These are phyloP conservation scores for Aureobasidium sp. DNA, from an alignment of 2,329 filamentous ascomycete genomes.

Conservation along the genomic window DNA sequence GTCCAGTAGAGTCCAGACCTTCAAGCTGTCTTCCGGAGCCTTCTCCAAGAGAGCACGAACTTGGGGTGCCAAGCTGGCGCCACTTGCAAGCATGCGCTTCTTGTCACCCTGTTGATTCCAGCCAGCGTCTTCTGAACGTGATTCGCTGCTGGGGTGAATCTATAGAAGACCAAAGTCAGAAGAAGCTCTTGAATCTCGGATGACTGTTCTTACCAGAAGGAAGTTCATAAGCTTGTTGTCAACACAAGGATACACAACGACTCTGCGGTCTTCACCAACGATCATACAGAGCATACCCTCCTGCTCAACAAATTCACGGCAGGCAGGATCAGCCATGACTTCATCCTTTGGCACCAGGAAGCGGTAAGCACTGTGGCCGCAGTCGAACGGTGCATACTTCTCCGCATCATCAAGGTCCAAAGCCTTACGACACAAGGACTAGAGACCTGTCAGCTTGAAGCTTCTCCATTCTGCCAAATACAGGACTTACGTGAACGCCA, in stretches of 20 bases:
- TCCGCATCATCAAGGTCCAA: conserved; percentile 20
- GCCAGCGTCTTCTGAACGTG: conserved; percentile 17
- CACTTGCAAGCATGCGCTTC: conserved; percentile 31
- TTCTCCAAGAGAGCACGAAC: conserved; percentile 30
- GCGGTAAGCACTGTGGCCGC: conserved; percentile 49
- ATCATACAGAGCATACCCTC: conserved; percentile 36
- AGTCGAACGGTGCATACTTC: conserved; percentile 18
- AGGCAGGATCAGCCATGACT: conserved; percentile 17
- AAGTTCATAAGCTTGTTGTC: conserved; percentile 41
- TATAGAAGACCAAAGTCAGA: neutral
- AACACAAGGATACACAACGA: conserved; percentile 40
- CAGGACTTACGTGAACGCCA: conserved; percentile 20
- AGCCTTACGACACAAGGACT: conserved; percentile 18
- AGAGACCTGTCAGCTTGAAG: neutral
- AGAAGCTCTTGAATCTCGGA: neutral
- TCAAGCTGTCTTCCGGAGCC: conserved; percentile 31
- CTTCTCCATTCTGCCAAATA: neutral
- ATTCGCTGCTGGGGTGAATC: conserved; percentile 31
- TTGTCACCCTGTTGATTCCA: conserved; percentile 32
- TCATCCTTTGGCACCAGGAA: conserved; percentile 43
- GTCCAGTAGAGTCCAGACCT: conserved; percentile 53
- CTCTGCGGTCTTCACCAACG: conserved; percentile 33
- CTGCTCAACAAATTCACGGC: conserved; percentile 28
- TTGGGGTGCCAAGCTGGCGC: conserved; percentile 28
- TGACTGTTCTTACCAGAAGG: conserved; percentile 19